These are phyloP conservation scores for Chenopodium quinoa DNA, from an alignment of 148 eudicot genomes.

Conservation along the genomic window DNA sequence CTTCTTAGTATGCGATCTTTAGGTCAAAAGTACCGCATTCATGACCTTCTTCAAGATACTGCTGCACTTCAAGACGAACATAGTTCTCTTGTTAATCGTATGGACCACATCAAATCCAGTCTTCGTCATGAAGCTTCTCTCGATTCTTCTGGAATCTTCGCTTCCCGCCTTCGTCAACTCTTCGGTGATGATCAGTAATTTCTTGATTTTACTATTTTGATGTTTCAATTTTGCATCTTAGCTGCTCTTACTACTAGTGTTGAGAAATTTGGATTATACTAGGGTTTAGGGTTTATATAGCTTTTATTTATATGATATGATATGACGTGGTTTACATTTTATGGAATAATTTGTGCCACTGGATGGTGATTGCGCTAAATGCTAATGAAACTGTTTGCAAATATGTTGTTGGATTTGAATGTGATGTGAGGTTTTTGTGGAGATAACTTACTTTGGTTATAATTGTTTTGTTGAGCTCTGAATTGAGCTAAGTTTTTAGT, in stretches of 20 bases:
- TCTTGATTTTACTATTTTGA: slow-evolving; percentile 14
- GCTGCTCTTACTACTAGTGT: neutral
- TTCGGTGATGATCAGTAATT: slow-evolving; percentile 38
- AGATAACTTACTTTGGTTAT: too few species aligned
- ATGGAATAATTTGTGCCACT: slow-evolving; percentile 1
- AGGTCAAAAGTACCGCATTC: slow-evolving; percentile 73
- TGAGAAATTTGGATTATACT: neutral
- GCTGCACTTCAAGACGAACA: slow-evolving; percentile 48
- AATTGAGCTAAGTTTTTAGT: slow-evolving; percentile 6
- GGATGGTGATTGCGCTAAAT: neutral
- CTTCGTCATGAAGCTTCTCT: slow-evolving; percentile 54
- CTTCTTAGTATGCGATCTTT: slow-evolving; percentile 59
- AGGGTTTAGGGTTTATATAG: slow-evolving; percentile 20
- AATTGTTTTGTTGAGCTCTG: too few species aligned
- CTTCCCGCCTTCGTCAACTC: slow-evolving; percentile 47
- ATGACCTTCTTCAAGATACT: slow-evolving; percentile 55
- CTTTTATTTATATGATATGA: neutral
- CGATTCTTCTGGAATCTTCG: slow-evolving; percentile 60
- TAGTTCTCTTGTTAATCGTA: slow-evolving; percentile 39
- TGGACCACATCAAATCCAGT: slow-evolving; percentile 43
- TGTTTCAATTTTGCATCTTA: neutral
- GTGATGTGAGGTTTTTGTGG: too few species aligned
- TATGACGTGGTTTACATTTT: neutral
- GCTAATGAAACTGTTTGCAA: neutral
- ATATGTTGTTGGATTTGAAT: neutral